Percentiles rank a stretch among this genome's conserved stretches.
phyloP scores from a whole-genome alignment of 305 asterid species.

The Stenogyne calaminthoides region DNA sequence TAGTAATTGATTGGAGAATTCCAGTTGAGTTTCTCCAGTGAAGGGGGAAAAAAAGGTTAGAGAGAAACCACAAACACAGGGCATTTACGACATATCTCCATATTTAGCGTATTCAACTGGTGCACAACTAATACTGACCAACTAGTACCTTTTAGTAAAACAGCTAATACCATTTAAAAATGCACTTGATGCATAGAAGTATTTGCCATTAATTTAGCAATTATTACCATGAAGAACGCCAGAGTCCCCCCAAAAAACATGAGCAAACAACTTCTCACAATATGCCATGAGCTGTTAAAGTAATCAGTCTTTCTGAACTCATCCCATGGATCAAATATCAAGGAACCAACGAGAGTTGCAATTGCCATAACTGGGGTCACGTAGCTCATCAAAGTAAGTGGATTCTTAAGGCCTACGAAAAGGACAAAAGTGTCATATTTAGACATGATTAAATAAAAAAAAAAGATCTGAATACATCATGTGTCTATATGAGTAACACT shows the following conservation, averaged over 20 bases:
- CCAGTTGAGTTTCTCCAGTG: constrained; percentile 6
- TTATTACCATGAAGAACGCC: constrained; percentile 94
- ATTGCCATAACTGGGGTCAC: constrained; percentile 97
- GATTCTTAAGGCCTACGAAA: constrained; percentile 88
- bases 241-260: constrained; percentile 97
- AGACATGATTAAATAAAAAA: not conserved
- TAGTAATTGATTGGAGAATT: constrained; percentile 10
- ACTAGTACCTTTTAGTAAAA: too few species aligned
- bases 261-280: constrained; percentile 76
- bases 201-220: not conserved
- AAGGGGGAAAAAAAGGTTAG: not conserved
- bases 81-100: constrained; percentile 1
- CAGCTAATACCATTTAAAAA: too few species aligned
- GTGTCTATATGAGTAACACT: constrained; percentile 7
- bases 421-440: constrained; percentile 9
- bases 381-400: constrained; percentile 94
- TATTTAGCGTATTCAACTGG: not conserved
- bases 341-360: constrained; percentile 83
- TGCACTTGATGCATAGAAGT: too few species aligned
- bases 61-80: not conserved
- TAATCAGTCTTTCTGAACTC: constrained; percentile 67
- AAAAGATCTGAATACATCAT: not conserved
- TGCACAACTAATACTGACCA: too few species aligned
- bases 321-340: constrained; percentile 89
- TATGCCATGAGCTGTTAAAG: constrained; percentile 90